Base-by-base conservation (phyloP, 495 filamentous ascomycete species). In the Oleoguttula mirabilis region DNA sequence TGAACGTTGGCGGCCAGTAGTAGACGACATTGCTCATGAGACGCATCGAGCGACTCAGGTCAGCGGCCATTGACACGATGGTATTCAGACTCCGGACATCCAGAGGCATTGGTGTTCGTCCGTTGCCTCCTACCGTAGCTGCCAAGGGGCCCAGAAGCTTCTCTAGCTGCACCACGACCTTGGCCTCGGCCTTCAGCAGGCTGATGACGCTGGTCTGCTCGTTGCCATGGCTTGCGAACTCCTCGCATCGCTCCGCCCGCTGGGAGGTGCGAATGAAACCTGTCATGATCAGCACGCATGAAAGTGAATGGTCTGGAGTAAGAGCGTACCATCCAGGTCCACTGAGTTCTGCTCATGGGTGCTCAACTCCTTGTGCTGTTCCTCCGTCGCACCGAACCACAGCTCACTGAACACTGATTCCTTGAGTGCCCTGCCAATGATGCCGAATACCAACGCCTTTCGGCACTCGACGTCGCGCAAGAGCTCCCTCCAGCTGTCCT, bases 371-470 rank as follows among this genome's bases (percentile, higher is more conserved):
- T 16, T 25, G 16, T 42, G 33, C 19, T 33, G 23, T 23, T 36
- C 31, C 12, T 33, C 10, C 3, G 19, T 3, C 7, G 30, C 44
- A 10, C 43, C 49, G 21, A 52, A 52, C 16, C 32, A 39, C n/a
- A 48, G 33, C 21, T 27, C 31, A 15, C 28, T 25, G 30, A 52
- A 52, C 3, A 48, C 44, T 7, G 39, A 21, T 27, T 52, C 49
- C 32, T 52, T 42, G 17, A 52, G 37, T n/a, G 39, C 43, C 21
- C 34, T 28, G 1, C 38, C 25, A n/a, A 48, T 36, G 25, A 52
- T 30, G 0, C 38, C 44, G 15, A 22, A 31, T 10, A 48, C 28
- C 33, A 52, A 17, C 7, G 49, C 38, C 21, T 39, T 19, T 10
- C 49, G 39, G 28, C 37, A 27, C 17, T 22, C 21, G 8, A 24